Evolutionary conservation across 345 rosid species (phyloP), one percentile per base, ranked within the genome.

Genomic region (Noccaea caerulescens): DNA sequence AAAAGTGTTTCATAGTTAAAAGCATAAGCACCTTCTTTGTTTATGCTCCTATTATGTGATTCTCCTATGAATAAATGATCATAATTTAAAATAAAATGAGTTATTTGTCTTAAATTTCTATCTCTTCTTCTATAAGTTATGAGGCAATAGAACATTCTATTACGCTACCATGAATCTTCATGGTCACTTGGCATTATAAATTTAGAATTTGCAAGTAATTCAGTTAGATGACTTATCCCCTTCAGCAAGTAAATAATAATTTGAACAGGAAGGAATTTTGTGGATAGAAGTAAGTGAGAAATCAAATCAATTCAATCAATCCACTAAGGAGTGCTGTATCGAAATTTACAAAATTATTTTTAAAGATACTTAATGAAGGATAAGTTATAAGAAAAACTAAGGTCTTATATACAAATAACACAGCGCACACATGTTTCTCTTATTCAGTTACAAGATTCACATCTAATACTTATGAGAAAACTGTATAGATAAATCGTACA

Each of bases 41-140:
- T 61, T 27, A 61, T 43, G 38, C 25, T 43, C 7, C n/a, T 62
- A 43, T 32, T 13, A 45, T 32, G 42, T 62, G 54, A 62, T 62
- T 62, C 42, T 44, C 13, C 52, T 43, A 44, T 62, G 25, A 44
- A 20, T 20, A 20, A 20, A 20, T 44, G 27, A 27, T 41, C 64
- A 59, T 23, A 39, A 59, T 23, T 41, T 41, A 41, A 9, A 10
- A 41, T 27, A 27, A 27, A 27, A 27, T 27, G 30, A 27, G 30
- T 27, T 27, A 27, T 27, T 20, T 20, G 23, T 20, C 1, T 20
- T 20, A 20, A 1, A 0, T 20, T 20, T 20, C 23, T 0, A 16
- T 20, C 23, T 13, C 14, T 16, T 46, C 44, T 12, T 64, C 20
- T 36, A 7, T 16, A 16, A 14, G 16, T 10, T 59, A 10, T 39